Percentiles rank a stretch among this genome's conserved stretches.
These are phyloP conservation scores for Lactarius psammicola DNA, from an alignment of 768 basidiomycete species.

Conservation along the genomic window DNA sequence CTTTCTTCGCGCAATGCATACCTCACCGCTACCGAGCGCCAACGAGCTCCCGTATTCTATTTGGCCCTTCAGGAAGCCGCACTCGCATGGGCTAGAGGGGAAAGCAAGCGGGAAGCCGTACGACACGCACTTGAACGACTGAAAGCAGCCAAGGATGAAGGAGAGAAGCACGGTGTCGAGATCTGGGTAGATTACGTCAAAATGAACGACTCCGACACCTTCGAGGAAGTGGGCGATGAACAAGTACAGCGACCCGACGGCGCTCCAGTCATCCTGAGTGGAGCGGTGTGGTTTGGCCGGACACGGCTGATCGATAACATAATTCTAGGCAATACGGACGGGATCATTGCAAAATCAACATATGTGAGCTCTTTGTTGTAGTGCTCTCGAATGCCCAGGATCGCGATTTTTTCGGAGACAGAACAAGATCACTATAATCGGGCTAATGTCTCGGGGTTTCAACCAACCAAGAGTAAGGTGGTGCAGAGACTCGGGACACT, in stretches of 20 bases:
- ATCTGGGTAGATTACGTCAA: constrained; percentile 82
- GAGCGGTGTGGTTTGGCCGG: constrained; percentile 80
- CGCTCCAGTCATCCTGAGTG: constrained; percentile 69
- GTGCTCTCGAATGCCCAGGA: background rate
- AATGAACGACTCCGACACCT: constrained; percentile 78
- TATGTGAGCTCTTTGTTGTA: background rate
- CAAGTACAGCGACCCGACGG: constrained; percentile 32
- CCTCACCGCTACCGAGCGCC: constrained; percentile 61
- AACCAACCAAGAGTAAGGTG: background rate
- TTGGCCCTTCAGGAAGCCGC: constrained; percentile 63
- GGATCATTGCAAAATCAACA: constrained; percentile 34
- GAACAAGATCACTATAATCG: background rate
- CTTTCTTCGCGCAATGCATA: constrained; percentile 91
- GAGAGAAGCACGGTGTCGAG: constrained; percentile 41
- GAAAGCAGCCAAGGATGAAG: constrained; percentile 33
- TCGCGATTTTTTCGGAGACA: background rate
- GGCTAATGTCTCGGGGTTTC: background rate
- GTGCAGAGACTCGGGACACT: background rate
- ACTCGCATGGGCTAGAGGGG: constrained; percentile 51
- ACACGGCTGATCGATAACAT: constrained; percentile 95
- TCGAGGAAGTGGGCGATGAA: constrained; percentile 54
- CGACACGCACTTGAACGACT: constrained; percentile 45
- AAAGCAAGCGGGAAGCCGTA: constrained; percentile 51
- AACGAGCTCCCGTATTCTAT: constrained; percentile 58
- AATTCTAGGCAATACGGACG: constrained; percentile 55